Evolutionary conservation across 2,329 filamentous ascomycete genomes (phyloP).

Genomic region (Furcasterigmium furcatum): DNA sequence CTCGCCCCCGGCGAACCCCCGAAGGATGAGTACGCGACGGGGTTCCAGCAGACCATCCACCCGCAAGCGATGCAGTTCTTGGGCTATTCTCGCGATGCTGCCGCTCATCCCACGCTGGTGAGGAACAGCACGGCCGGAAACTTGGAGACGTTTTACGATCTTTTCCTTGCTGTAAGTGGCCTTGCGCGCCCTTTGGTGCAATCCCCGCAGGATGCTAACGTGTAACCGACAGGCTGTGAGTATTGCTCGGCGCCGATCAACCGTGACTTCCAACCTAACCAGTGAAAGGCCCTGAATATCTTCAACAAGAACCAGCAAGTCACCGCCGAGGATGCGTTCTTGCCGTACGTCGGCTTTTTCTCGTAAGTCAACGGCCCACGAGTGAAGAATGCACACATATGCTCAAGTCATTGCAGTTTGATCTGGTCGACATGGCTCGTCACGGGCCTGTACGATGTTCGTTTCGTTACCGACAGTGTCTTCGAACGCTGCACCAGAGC

Average conservation of each 20-base stretch:
- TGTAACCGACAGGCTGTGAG: constrained; percentile 16
- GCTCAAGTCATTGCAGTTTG: no score
- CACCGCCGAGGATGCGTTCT: constrained; percentile 19
- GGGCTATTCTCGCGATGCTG: neutral
- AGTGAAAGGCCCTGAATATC: constrained; percentile 42
- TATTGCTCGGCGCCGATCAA: constrained; percentile 51
- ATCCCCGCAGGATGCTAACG: neutral
- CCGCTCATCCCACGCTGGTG: constrained; percentile 27
- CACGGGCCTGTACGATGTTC: constrained; percentile 61
- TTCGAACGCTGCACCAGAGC: constrained; percentile 58
- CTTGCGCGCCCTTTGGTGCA: neutral
- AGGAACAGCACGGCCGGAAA: neutral
- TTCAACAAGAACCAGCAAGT: constrained; percentile 37
- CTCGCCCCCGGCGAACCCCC: constrained; percentile 7
- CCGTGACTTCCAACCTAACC: constrained; percentile 8
- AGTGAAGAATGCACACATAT: no score
- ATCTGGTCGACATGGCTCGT: constrained; percentile 68
- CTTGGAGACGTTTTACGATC: constrained; percentile 34
- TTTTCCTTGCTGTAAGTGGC: constrained; percentile 23
- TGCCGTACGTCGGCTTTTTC: constrained; percentile 30
- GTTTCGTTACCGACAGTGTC: constrained; percentile 61
- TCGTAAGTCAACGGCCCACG: constrained; percentile 15
- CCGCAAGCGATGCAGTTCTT: neutral
- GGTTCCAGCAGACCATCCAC: constrained; percentile 1
- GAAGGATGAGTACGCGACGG: neutral